phyloP scores from a whole-genome alignment of 2,329 filamentous ascomycete genomes.

The Kalmusia sp. region DNA sequence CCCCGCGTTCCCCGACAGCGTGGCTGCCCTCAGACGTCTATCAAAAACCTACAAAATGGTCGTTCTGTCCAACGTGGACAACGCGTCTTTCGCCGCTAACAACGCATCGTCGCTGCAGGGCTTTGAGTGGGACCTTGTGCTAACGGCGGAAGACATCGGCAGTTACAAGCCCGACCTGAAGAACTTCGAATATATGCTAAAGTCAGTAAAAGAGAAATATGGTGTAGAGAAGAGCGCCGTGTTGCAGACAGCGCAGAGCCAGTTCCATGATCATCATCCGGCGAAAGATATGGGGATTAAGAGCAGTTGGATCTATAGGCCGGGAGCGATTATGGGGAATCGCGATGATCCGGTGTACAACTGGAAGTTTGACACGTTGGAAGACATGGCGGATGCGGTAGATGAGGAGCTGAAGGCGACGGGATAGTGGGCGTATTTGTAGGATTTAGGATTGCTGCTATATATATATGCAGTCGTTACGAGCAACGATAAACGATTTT shows the following conservation, averaged over 20 bases:
- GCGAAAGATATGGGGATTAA: slow-evolving; percentile 66
- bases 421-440: neutral
- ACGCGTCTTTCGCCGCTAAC: slow-evolving; percentile 58
- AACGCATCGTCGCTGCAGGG: slow-evolving; percentile 59
- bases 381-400: slow-evolving; percentile 66
- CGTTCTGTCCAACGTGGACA: slow-evolving; percentile 67
- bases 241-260: slow-evolving; percentile 72
- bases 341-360: slow-evolving; percentile 49
- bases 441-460: too few relatives aligned
- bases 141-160: slow-evolving; percentile 75
- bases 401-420: slow-evolving; percentile 44
- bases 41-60: slow-evolving; percentile 63
- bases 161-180: slow-evolving; percentile 70
- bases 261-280: slow-evolving; percentile 72
- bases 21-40: slow-evolving; percentile 60
- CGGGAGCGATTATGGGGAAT: slow-evolving; percentile 55
- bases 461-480: too few relatives aligned
- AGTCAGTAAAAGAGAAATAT: slow-evolving; percentile 60
- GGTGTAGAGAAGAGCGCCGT: slow-evolving; percentile 64
- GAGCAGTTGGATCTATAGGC: slow-evolving; percentile 70
- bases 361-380: slow-evolving; percentile 66
- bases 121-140: slow-evolving; percentile 67
- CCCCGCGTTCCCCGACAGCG: slow-evolving; percentile 65
- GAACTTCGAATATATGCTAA: slow-evolving; percentile 73
- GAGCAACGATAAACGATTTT: too few relatives aligned